Evolutionary conservation across 257 asterid genomes (phyloP), one percentile per base, ranked within the genome.

Genomic region (Penstemon barbatus): DNA sequence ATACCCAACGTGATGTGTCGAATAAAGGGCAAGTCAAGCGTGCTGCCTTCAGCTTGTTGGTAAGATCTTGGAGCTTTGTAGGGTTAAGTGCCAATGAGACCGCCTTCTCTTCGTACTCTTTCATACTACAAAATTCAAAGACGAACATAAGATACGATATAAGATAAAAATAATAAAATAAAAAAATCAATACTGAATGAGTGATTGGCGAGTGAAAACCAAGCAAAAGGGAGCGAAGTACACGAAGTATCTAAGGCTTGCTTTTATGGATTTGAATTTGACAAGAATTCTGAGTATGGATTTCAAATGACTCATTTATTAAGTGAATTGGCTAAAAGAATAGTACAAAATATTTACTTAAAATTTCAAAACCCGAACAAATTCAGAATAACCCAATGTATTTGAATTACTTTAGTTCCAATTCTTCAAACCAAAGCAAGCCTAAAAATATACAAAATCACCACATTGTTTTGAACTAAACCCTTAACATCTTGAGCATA

Each of bases 81-180:
- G 78, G 91, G 71, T 94, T 81, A 58, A 89, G 80, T 13, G 97
- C 99, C 77, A 94, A 70, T 10, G 87, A 74, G 36, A 94, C 96
- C 3, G 99, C 99, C 75, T 67, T 91, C 80, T 94, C 99, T 76
- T 94, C 99, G 19, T 94, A 94, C 77, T 94, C 99, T 74, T 85
- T 77, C 97, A 94, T 87, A 71, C 99, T 94, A 72, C 73, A 71
- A 39, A 45, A 73, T 15, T n/a, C 74, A 38, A 60, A 45, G 43
- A 42, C 12, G 37, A 53, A 64, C 7, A 55, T 76, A 43, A 79
- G 73, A 40, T 57, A 67, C 4, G 33, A 42, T 25, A 25, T 25
- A 25, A 25, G 33, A 25, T 1, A 25, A 57, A 11, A 15, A 15
- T 15, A 15, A 15, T 15, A 15, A 15, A 15, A 15, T 15, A 0